Evolutionary conservation across 2,329 filamentous ascomycete genomes (phyloP).

Genomic region (Fusarium sp.): DNA sequence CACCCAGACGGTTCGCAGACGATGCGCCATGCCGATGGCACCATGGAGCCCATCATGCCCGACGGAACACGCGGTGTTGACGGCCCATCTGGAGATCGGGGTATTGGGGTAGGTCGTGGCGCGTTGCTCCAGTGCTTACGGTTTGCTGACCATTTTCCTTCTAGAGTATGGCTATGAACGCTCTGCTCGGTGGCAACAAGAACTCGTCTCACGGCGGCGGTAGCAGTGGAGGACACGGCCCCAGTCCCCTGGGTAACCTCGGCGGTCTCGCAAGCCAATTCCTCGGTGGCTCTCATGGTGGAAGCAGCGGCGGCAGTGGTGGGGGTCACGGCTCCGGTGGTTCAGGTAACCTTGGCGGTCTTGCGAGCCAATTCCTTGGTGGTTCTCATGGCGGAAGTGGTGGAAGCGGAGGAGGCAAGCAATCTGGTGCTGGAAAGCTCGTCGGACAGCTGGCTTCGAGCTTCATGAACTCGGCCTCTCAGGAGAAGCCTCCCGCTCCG

Average conservation of each 20-base stretch:
- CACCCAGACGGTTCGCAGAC: constrained; percentile 73
- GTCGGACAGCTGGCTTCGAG: constrained; percentile 68
- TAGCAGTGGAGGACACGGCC: constrained; percentile 48
- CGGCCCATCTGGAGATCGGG: constrained; percentile 68
- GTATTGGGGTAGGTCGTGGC: constrained; percentile 69
- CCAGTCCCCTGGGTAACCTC: constrained; percentile 53
- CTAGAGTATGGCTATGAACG: constrained; percentile 71
- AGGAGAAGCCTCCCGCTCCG: constrained; percentile 58
- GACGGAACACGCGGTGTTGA: constrained; percentile 63
- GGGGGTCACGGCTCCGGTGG: constrained; percentile 52
- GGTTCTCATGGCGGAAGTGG: constrained; percentile 44
- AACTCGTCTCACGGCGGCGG: constrained; percentile 46
- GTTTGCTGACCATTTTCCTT: constrained; percentile 19
- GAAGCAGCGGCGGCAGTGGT: constrained; percentile 43
- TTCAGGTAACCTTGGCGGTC: constrained; percentile 53
- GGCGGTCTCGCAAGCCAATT: constrained; percentile 62
- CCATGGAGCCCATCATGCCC: constrained; percentile 69
- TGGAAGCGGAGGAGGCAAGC: constrained; percentile 51
- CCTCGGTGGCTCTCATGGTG: constrained; percentile 51
- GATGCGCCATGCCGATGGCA: constrained; percentile 69
- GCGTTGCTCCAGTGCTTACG: constrained; percentile 5
- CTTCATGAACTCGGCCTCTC: constrained; percentile 61
- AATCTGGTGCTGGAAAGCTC: constrained; percentile 62
- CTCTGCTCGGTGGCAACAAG: constrained; percentile 66
- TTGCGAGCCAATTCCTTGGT: constrained; percentile 62